Percentiles rank a stretch among this genome's conserved stretches.
These are phyloP conservation scores for Pyronema domesticum DNA, from an alignment of 495 filamentous ascomycete genomes.

Conservation along the genomic window DNA sequence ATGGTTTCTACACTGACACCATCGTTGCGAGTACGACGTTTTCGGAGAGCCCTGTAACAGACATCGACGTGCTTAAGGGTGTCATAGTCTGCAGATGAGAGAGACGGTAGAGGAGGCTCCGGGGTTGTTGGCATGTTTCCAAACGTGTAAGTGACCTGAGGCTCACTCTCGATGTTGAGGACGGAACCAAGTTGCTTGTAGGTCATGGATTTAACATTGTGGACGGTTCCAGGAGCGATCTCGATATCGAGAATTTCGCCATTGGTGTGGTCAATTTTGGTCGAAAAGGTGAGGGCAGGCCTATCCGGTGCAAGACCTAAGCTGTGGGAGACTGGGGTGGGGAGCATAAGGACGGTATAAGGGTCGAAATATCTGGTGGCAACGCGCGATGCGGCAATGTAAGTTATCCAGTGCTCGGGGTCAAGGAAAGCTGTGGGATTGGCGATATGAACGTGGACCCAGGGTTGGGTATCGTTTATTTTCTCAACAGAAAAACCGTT, in stretches of 20 bases:
- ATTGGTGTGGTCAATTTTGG: constrained; percentile 40
- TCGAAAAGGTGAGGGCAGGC: constrained; percentile 68
- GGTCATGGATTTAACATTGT: constrained; percentile 58
- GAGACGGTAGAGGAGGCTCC: constrained; percentile 1
- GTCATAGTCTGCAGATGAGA: constrained; percentile 25
- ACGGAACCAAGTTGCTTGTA: constrained; percentile 36
- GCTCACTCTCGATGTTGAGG: constrained; percentile 27
- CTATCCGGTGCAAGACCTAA: constrained; percentile 47
- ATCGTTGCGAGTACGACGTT: constrained; percentile 28
- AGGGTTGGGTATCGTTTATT: constrained; percentile 42
- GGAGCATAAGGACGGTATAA: constrained; percentile 57
- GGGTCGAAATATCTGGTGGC: constrained; percentile 63
- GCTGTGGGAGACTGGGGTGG: constrained; percentile 33
- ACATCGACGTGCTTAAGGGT: constrained; percentile 29
- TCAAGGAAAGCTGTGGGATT: constrained; percentile 74
- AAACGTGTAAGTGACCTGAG: constrained; percentile 10
- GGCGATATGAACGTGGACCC: constrained; percentile 84
- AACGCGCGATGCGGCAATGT: constrained; percentile 44
- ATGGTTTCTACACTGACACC: constrained; percentile 5
- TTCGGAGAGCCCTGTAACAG: constrained; percentile 30
- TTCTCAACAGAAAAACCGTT: constrained; percentile 71
- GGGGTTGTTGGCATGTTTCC: constrained; percentile 22
- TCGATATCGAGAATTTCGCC: constrained; percentile 52
- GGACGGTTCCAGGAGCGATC: constrained; percentile 51
- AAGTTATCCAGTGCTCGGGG: constrained; percentile 37